These are phyloP conservation scores for Leccinum proliferum DNA, from an alignment of 1,284 basidiomycete genomes.

Conservation along the genomic window DNA sequence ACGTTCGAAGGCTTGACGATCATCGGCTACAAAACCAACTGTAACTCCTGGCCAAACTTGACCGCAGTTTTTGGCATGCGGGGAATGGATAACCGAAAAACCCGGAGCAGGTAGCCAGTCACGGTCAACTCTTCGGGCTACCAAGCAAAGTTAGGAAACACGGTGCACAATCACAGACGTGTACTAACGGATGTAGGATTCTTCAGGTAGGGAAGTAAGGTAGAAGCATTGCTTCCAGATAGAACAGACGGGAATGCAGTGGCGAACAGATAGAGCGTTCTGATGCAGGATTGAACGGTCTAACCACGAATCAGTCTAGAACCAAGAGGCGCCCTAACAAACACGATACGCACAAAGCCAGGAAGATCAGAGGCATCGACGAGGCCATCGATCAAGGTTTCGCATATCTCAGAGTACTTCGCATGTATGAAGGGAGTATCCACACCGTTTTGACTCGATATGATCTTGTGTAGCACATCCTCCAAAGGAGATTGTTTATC, in stretches of 20 bases:
- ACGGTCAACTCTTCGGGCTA: conserved; percentile 80
- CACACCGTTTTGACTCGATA: conserved; percentile 35
- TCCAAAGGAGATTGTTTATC: conserved; percentile 84
- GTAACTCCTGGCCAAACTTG: conserved; percentile 84
- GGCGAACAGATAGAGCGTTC: conserved; percentile 79
- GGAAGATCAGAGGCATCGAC: conserved; percentile 80
- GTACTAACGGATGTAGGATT: conserved; percentile 62
- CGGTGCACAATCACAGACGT: background rate
- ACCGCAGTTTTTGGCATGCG: conserved; percentile 83
- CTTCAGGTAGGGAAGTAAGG: conserved; percentile 84
- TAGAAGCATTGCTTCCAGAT: conserved; percentile 75
- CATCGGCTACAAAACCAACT: conserved; percentile 79
- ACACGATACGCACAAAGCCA: conserved; percentile 58
- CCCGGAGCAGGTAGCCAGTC: conserved; percentile 81
- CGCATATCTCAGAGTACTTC: conserved; percentile 73
- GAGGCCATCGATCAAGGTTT: conserved; percentile 79
- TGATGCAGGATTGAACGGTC: conserved; percentile 78
- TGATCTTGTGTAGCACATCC: conserved; percentile 77
- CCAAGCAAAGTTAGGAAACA: conserved; percentile 1
- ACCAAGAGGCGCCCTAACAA: background rate
- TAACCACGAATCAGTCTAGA: conserved; percentile 25
- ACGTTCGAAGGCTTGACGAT: conserved; percentile 73
- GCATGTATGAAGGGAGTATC: conserved; percentile 47
- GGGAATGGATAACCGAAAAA: conserved; percentile 83
- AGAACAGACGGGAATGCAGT: conserved; percentile 77